Conservation (phyloP, 2,329 filamentous ascomycete genomes). For the Penicillium crustosum region DNA sequence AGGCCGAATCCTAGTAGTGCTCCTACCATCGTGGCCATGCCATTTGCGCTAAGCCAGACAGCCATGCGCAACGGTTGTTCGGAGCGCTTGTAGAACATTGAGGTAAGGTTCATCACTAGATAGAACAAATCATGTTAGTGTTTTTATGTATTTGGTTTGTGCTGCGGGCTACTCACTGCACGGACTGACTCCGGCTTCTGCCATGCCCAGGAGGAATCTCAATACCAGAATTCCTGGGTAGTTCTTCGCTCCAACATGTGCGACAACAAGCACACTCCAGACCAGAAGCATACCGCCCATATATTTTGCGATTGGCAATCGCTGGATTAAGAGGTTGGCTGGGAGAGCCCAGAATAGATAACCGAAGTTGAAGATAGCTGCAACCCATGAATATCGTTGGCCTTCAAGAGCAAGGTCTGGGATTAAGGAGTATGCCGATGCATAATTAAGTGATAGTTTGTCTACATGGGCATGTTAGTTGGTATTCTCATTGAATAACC, state of each 20-base stretch:
- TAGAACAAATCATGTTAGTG: slow-evolving; percentile 9
- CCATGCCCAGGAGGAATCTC: slow-evolving; percentile 49
- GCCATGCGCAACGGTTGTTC: slow-evolving; percentile 40
- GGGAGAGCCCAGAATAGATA: slow-evolving; percentile 45
- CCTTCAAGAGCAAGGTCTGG: slow-evolving; percentile 44
- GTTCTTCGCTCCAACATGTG: slow-evolving; percentile 40
- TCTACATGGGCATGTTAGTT: slow-evolving; percentile 15
- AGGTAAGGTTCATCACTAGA: slow-evolving; percentile 36
- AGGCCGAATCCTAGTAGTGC: slow-evolving; percentile 39
- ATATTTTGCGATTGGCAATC: slow-evolving; percentile 44
- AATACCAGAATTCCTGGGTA: slow-evolving; percentile 48
- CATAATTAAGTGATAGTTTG: slow-evolving; percentile 35
- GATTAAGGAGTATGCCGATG: slow-evolving; percentile 47
- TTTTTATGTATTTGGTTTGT: not conserved
- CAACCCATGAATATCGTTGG: slow-evolving; percentile 48
- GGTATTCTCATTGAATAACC: too few relatives aligned
- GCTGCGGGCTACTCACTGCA: slow-evolving; percentile 23
- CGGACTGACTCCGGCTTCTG: slow-evolving; percentile 38
- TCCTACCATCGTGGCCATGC: slow-evolving; percentile 39
- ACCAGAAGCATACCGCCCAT: slow-evolving; percentile 43
- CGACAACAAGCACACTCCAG: slow-evolving; percentile 45
- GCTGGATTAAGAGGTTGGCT: slow-evolving; percentile 44
- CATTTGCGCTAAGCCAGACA: slow-evolving; percentile 40
- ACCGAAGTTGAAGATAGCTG: slow-evolving; percentile 47
- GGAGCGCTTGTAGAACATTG: slow-evolving; percentile 41